These are phyloP conservation scores for Pseudonitzschia delicatissima DNA, from an alignment of 108 stramenopile genomes.

Conservation along the genomic window DNA sequence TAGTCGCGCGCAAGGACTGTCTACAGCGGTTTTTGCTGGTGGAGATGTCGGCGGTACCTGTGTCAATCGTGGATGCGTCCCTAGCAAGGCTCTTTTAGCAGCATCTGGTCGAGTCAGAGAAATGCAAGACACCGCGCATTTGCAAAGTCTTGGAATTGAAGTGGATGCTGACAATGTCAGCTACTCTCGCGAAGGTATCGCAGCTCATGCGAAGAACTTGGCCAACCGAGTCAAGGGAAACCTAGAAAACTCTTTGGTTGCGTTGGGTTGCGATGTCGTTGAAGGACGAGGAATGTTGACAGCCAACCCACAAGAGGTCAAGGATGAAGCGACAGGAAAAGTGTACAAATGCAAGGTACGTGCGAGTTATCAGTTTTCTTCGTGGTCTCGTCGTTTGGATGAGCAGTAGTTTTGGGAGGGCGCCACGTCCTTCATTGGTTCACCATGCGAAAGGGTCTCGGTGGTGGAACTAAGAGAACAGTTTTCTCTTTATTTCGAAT, in stretches of 20 bases:
- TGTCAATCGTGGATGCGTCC: constrained; percentile 99
- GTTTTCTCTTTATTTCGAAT: not conserved
- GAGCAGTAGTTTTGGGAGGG: no score
- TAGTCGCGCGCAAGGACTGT: constrained; percentile 85
- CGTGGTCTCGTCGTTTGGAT: not conserved
- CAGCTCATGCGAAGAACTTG: constrained; percentile 93
- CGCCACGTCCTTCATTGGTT: no score
- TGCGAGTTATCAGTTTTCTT: not conserved
- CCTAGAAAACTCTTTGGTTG: constrained; percentile 84
- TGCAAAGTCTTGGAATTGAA: constrained; percentile 84
- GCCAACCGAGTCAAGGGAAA: constrained; percentile 92
- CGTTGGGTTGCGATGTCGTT: constrained; percentile 87
- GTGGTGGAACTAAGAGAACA: not conserved
- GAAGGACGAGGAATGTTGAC: constrained; percentile 81
- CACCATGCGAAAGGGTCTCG: not conserved
- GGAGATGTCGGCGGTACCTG: constrained; percentile 96
- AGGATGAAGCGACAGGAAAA: constrained; percentile 82
- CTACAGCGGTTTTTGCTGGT: constrained; percentile 94
- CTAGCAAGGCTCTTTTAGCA: constrained; percentile 95
- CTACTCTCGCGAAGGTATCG: constrained; percentile 89
- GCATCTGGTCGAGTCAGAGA: constrained; percentile 94
- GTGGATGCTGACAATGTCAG: constrained; percentile 51
- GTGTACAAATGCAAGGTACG: constrained; percentile 84
- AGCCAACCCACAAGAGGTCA: constrained; percentile 83
- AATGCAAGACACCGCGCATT: constrained; percentile 78